phyloP scores from a whole-genome alignment of 495 filamentous ascomycete species.

The Penicillium nucicola region DNA sequence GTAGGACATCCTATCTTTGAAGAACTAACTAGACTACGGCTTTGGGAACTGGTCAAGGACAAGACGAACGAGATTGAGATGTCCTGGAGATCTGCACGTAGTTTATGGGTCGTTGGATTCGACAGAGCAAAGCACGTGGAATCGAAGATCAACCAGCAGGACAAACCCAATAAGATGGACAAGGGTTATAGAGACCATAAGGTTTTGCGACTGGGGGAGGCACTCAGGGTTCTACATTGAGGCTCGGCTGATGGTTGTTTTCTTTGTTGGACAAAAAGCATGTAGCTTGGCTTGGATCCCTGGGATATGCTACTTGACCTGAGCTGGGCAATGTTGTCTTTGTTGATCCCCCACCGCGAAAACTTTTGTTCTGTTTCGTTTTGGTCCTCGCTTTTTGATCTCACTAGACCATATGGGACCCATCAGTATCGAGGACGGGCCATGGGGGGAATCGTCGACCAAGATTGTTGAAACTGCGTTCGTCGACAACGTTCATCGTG shows the following conservation, averaged over 20 bases:
- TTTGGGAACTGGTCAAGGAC: too few relatives aligned
- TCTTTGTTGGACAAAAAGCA: constrained; percentile 1
- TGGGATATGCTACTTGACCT: too few relatives aligned
- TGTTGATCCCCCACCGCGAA: not conserved
- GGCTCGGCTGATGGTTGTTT: not conserved
- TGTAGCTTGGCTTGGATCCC: not conserved
- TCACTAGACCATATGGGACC: not conserved
- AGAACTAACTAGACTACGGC: too few relatives aligned
- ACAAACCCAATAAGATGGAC: too few relatives aligned
- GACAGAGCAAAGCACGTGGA: too few relatives aligned
- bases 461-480: constrained; percentile 50
- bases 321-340: too few relatives aligned
- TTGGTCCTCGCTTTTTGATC: not conserved
- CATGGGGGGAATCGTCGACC: constrained; percentile 21
- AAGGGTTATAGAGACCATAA: not conserved
- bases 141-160: too few relatives aligned
- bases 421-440: not conserved
- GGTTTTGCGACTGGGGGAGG: not conserved
- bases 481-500: constrained; percentile 59
- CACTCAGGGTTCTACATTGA: not conserved
- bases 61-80: too few relatives aligned
- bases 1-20: too few relatives aligned
- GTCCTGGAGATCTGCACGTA: too few relatives aligned
- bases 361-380: not conserved
- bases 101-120: not conserved